Evolutionary conservation across 768 basidiomycete genomes (phyloP).

Genomic region (Boletus vinaceobasis): DNA sequence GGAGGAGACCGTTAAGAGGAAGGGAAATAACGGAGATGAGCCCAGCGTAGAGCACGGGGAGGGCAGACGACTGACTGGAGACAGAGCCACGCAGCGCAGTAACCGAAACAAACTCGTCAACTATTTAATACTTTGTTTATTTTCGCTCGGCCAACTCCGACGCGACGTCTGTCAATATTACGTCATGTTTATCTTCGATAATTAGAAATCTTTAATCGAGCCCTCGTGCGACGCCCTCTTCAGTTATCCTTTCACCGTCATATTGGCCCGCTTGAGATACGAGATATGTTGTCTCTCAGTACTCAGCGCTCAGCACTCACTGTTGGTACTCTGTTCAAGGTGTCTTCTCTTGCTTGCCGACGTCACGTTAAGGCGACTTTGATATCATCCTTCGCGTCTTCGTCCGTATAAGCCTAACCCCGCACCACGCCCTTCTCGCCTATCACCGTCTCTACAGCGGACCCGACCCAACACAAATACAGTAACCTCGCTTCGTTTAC

Average conservation of each 20-base stretch:
- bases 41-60: conserved; percentile 13
- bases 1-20: conserved; percentile 18
- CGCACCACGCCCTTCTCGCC: background rate
- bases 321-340: background rate
- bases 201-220: too few species aligned
- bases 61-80: conserved; percentile 10
- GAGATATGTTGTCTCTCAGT: background rate
- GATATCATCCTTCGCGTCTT: background rate
- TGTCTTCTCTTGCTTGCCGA: background rate
- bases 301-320: background rate
- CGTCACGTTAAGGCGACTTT: background rate
- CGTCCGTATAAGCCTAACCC: conserved; percentile 6
- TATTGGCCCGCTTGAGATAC: background rate
- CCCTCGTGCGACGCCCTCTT: too few species aligned
- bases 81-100: conserved; percentile 20
- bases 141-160: conserved; percentile 25
- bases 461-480: background rate
- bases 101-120: background rate
- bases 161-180: conserved; percentile 13
- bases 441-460: background rate
- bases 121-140: conserved; percentile 13
- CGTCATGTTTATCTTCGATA: background rate
- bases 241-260: background rate
- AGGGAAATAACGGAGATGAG: conserved; percentile 24
- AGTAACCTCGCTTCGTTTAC: background rate